Base-by-base conservation (phyloP, 2,329 filamentous ascomycete genomes). In the Arachnopeziza araneosa region DNA sequence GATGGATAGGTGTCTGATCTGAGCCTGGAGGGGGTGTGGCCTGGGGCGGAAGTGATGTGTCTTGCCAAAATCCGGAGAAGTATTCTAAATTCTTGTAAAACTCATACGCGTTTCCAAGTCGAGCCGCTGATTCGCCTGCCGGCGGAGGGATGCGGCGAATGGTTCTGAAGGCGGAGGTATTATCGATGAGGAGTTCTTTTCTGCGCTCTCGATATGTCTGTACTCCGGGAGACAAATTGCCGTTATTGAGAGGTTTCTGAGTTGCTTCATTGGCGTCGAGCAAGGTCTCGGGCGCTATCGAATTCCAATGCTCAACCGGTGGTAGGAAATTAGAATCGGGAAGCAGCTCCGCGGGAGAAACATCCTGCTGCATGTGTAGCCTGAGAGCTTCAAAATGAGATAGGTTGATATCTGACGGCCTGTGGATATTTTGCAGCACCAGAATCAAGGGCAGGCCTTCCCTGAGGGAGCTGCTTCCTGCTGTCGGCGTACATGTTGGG, bases 91-190 rank as follows among this genome's bases (percentile, higher is more conserved):
- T 82, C 56, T 83, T 82, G 73, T 82, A 88, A 72, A 88, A 87
- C 71, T 87, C 85, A 66, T 86, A 87, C 5, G 82, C 80, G 65
- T 86, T 86, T 17, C 85, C 85, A 8, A 88, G 73, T 7, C 84
- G 80, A 30, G 80, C 78, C 44, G 80, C 76, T 52, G 77, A 74
- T 67, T 80, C 79, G 50, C 84, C 85, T 50, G 78, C 78, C 36
- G 78, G 77, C 0, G 81, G 75, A 6, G 79, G 77, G n/a, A 86
- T 75, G 52, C 85, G 80, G 24, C 84, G 80, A 58, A 87, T 79
- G 1, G 83, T 83, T 24, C 83, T 80, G 69, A 85, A 88, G 8
- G 84, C 85, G 50, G 80, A 76, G 50, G 82, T 78, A 63, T 88
- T 88, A 24, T 74, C 66, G 57, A 79, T 78, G 19, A 78, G 79